Percentiles rank a stretch among this genome's conserved stretches.
phyloP scores from a whole-genome alignment of 2,329 filamentous ascomycete genomes.

The Trichoderma sp. region DNA sequence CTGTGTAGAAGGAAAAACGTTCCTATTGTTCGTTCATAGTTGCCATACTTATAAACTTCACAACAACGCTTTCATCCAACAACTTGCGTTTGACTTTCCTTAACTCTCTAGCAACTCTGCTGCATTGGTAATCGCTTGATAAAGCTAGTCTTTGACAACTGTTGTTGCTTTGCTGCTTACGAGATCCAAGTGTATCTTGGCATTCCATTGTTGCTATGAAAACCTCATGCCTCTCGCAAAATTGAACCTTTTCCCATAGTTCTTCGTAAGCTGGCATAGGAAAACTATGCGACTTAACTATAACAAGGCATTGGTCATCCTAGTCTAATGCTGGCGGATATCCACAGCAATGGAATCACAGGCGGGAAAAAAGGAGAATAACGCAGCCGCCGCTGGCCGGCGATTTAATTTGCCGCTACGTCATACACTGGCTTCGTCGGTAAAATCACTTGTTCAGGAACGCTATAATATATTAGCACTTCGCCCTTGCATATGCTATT shows the following conservation, averaged over 20 bases:
- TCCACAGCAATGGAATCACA: constrained; percentile 13
- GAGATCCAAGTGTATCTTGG: neutral
- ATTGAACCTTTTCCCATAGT: neutral
- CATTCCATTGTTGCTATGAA: neutral
- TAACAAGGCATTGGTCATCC: neutral
- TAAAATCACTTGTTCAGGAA: neutral
- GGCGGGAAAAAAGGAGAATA: neutral
- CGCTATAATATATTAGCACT: neutral
- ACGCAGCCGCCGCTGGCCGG: neutral
- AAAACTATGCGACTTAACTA: neutral
- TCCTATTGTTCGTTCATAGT: neutral
- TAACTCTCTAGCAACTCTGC: neutral
- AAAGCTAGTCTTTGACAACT: neutral
- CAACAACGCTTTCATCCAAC: neutral
- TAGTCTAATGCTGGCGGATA: neutral
- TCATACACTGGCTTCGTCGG: neutral
- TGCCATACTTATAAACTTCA: neutral
- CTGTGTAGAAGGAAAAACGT: neutral
- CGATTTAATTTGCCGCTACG: neutral
- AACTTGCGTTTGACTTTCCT: neutral
- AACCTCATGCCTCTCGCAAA: neutral
- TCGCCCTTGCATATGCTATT: neutral
- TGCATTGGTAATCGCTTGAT: neutral
- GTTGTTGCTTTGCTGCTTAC: neutral
- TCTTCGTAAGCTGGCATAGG: neutral